A percentile compares a stretch with the other conserved stretches of the same genome.
phyloP scores from a whole-genome alignment of 2,329 filamentous ascomycete genomes.

The Epichloe uncinata region DNA sequence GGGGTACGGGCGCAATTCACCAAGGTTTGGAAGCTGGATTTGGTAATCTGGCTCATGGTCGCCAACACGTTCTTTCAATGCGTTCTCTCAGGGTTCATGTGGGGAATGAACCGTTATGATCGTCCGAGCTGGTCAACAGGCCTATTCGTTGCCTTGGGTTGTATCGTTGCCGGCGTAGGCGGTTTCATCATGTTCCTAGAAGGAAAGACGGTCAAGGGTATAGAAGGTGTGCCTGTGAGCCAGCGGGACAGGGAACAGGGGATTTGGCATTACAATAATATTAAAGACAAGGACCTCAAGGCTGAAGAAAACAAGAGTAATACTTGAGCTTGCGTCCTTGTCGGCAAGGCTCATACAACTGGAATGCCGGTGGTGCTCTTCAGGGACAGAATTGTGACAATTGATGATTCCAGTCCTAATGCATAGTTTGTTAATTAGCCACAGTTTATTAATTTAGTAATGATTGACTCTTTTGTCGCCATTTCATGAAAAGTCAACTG shows the following conservation, averaged over 20 bases:
- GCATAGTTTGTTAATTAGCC: too few relatives aligned
- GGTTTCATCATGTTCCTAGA: conserved; percentile 60
- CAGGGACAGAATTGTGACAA: too few relatives aligned
- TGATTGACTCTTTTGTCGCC: too few relatives aligned
- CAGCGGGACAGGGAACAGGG: conserved; percentile 42
- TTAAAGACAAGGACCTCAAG: conserved; percentile 22
- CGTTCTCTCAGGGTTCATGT: conserved; percentile 68
- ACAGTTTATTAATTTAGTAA: too few relatives aligned
- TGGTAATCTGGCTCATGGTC: conserved; percentile 66
- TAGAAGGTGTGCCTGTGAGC: conserved; percentile 57
- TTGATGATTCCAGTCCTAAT: too few relatives aligned
- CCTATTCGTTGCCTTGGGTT: conserved; percentile 63
- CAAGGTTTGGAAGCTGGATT: conserved; percentile 61
- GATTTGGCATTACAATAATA: conserved; percentile 39
- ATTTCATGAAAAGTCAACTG: too few relatives aligned
- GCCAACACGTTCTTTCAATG: conserved; percentile 68
- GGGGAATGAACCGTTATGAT: conserved; percentile 58
- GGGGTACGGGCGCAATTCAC: conserved; percentile 56
- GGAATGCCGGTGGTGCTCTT: too few relatives aligned
- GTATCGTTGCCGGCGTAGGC: conserved; percentile 51
- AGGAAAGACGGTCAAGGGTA: conserved; percentile 55
- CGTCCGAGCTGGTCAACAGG: conserved; percentile 73
- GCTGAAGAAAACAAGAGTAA: conserved; percentile 5
- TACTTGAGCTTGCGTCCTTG: neutral
- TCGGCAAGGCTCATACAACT: neutral